phyloP scores from a whole-genome alignment of 2,329 filamentous ascomycete genomes.

The Talaromyces amestolkiae region DNA sequence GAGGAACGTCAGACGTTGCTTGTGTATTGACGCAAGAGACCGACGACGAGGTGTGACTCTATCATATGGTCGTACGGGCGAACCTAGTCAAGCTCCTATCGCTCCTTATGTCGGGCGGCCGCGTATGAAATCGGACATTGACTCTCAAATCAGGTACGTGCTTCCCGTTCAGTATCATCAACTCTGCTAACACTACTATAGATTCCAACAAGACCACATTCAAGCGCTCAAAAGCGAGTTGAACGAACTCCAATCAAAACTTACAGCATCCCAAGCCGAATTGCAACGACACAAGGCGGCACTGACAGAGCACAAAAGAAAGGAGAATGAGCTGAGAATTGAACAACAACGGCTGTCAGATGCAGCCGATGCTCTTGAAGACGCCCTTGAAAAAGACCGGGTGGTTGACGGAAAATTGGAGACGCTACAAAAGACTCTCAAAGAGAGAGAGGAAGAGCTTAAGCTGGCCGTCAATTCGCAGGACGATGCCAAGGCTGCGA shows the following conservation, averaged over 20 bases:
- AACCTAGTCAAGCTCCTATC: slow-evolving; percentile 53
- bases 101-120: slow-evolving; percentile 53
- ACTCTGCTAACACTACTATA: slow-evolving; percentile 22
- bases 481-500: slow-evolving; percentile 49
- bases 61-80: slow-evolving; percentile 49
- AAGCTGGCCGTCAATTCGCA: slow-evolving; percentile 45
- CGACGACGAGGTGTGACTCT: slow-evolving; percentile 61
- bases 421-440: slow-evolving; percentile 57
- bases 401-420: slow-evolving; percentile 66
- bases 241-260: slow-evolving; percentile 51
- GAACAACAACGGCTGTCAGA: slow-evolving; percentile 61
- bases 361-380: slow-evolving; percentile 63
- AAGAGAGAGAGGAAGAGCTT: slow-evolving; percentile 53
- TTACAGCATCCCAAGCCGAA: slow-evolving; percentile 49
- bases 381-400: slow-evolving; percentile 58
- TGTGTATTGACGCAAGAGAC: slow-evolving; percentile 62
- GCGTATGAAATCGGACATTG: slow-evolving; percentile 78
- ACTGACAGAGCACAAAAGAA: slow-evolving; percentile 50
- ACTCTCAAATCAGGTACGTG: slow-evolving; percentile 59
- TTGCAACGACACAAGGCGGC: slow-evolving; percentile 51
- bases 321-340: slow-evolving; percentile 51
- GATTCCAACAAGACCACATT: slow-evolving; percentile 48
- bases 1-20: slow-evolving; percentile 69
- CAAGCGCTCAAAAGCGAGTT: slow-evolving; percentile 57
- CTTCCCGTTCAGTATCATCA: background rate